These are phyloP conservation scores for Rhododendron williamsianum DNA, from an alignment of 148 eudicot species.

Conservation along the genomic window DNA sequence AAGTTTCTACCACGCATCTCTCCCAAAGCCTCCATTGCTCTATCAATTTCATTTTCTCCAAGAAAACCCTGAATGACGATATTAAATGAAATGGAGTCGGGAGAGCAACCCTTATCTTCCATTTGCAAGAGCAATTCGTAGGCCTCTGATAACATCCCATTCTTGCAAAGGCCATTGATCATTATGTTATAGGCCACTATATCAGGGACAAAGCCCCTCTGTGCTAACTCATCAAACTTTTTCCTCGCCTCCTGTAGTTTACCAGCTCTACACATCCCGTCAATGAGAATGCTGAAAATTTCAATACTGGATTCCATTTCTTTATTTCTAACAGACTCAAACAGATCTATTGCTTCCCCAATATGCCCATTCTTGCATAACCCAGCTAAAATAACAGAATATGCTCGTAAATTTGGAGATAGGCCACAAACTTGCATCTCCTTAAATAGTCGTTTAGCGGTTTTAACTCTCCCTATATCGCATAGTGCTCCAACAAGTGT, in stretches of 20 bases:
- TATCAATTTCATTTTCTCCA: neutral
- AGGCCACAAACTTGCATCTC: conserved; percentile 19
- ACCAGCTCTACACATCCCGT: conserved; percentile 29
- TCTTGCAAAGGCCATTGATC: conserved; percentile 29
- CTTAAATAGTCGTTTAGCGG: conserved; percentile 16
- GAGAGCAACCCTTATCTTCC: conserved; percentile 12
- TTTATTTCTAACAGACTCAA: conserved; percentile 5
- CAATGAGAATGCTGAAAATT: conserved; percentile 20
- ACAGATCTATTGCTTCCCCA: conserved; percentile 26
- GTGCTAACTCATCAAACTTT: conserved; percentile 18
- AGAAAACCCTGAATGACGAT: conserved; percentile 22
- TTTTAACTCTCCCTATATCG: conserved; percentile 13
- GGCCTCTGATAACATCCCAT: conserved; percentile 17
- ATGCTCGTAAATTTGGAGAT: conserved; percentile 21
- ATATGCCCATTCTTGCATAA: conserved; percentile 30
- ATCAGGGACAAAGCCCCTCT: conserved; percentile 42
- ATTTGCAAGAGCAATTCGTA: conserved; percentile 10
- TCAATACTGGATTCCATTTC: conserved; percentile 18
- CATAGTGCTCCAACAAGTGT: conserved; percentile 19
- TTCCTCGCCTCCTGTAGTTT: conserved; percentile 24
- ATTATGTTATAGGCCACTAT: conserved; percentile 5
- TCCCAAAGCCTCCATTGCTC: conserved; percentile 5
- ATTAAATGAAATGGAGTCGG: conserved; percentile 28
- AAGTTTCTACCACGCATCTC: conserved; percentile 5
- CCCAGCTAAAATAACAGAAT: conserved; percentile 25